These are phyloP conservation scores for Leccinum rimulosum DNA, from an alignment of 768 basidiomycete genomes.

Conservation along the genomic window DNA sequence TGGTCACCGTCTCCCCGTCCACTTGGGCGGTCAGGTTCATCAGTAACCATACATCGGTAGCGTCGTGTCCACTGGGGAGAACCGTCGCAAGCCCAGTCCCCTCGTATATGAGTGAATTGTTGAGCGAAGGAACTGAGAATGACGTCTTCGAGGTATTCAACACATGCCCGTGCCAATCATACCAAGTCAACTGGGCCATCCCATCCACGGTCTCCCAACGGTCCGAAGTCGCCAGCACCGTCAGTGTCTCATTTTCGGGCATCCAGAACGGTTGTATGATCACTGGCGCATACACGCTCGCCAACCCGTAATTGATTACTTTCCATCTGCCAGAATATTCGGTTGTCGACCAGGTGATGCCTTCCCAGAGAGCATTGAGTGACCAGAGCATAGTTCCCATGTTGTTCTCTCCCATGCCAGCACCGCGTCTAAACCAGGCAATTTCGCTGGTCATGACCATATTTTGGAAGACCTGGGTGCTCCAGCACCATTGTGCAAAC, in stretches of 20 bases:
- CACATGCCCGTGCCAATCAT: conserved; percentile 48
- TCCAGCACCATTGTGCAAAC: conserved; percentile 63
- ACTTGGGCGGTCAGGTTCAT: conserved; percentile 48
- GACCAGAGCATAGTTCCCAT: conserved; percentile 59
- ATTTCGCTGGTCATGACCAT: conserved; percentile 56
- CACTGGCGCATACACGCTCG: conserved; percentile 44
- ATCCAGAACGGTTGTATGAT: conserved; percentile 60
- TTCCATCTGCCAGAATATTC: conserved; percentile 63
- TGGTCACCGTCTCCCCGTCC: conserved; percentile 40
- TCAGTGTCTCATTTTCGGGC: conserved; percentile 43
- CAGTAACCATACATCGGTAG: conserved; percentile 48
- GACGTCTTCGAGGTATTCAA: conserved; percentile 37
- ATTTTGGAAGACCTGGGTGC: conserved; percentile 58
- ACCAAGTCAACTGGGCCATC: conserved; percentile 52
- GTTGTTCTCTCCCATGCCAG: conserved; percentile 56
- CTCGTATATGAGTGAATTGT: conserved; percentile 46
- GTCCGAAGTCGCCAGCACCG: conserved; percentile 51
- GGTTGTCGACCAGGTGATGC: conserved; percentile 51
- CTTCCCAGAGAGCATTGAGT: conserved; percentile 61
- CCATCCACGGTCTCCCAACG: conserved; percentile 46
- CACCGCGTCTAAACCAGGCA: conserved; percentile 58
- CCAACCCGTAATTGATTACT: conserved; percentile 51
- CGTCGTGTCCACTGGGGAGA: conserved; percentile 40
- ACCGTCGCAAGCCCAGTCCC: conserved; percentile 42
- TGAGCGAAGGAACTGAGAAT: conserved; percentile 47